Base-by-base conservation (phyloP, 2,329 filamentous ascomycete species). In the Fusarium nematophilum region DNA sequence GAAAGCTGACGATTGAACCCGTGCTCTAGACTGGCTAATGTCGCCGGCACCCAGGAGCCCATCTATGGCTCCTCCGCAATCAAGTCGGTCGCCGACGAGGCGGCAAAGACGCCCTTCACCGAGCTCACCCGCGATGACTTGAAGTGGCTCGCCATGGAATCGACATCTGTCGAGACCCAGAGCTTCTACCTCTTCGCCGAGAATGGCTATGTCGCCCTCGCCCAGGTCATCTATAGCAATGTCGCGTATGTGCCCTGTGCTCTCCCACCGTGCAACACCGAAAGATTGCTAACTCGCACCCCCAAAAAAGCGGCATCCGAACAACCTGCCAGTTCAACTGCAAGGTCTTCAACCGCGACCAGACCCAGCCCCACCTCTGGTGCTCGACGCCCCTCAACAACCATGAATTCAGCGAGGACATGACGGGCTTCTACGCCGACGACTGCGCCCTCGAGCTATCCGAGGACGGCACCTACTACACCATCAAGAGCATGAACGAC, bases 181-280 rank as follows among this genome's bases (percentile, higher is more conserved):
- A 93, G 86, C 61, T 99, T 97, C 80, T 99, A 99, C 80, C 79
- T 97, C 71, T 89, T 89, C 77, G 83, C 90, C 51, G 91, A 97
- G 60, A 86, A 81, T 57, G 95, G 95, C 44, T 83, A 89, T 62
- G 76, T 93, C 63, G 91, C 85, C 47, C 86, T 97, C 76, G 87
- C 86, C 57, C 95, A 99, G 83, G 85, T 98, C 78, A 97, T 99
- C 75, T 97, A 98, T 83, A 98, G 91, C 82, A 97, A 97, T 78
- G 91, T 99, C 75, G 90, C 87, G 93, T 97, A 88, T 78, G 89
- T 57, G 33, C 9, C 6, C 44, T 9, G 6, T 6, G 9, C 9
- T 2, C 23, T 65, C 57, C 54, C 21, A 23, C 4, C 40, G 9
- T 17, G 1, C 27, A 11, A 6, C 4, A 15, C 6, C n/a, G 15